Percentiles rank a stretch among this genome's conserved stretches.
phyloP scores from a whole-genome alignment of 2,329 filamentous ascomycete genomes.

The Fusarium armeniacum region DNA sequence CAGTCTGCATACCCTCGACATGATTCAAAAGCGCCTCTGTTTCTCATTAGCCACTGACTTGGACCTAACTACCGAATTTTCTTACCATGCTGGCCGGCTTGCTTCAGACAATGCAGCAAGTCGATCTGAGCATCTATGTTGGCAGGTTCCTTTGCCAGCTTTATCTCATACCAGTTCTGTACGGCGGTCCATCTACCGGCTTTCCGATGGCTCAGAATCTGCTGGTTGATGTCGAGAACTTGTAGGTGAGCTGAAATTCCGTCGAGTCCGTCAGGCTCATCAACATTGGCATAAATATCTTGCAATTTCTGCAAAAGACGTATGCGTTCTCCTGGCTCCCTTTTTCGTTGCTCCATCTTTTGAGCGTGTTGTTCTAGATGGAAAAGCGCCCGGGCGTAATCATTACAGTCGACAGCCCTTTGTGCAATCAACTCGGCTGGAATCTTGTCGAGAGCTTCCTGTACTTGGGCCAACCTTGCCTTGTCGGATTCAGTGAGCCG shows the following conservation, averaged over 20 bases:
- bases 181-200: constrained; percentile 94
- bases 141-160: constrained; percentile 82
- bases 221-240: constrained; percentile 91
- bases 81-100: constrained; percentile 93
- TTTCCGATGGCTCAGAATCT: constrained; percentile 92
- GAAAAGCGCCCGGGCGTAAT: constrained; percentile 91
- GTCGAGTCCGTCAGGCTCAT: constrained; percentile 96
- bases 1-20: constrained; percentile 79
- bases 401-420: constrained; percentile 92
- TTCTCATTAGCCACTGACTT: constrained; percentile 41
- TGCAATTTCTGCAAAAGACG: constrained; percentile 83
- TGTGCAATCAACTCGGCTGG: constrained; percentile 81
- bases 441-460: constrained; percentile 70
- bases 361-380: constrained; percentile 92
- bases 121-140: constrained; percentile 85
- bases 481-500: constrained; percentile 58
- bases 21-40: constrained; percentile 88
- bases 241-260: constrained; percentile 91
- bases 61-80: constrained; percentile 55
- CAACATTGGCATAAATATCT: constrained; percentile 96
- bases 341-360: constrained; percentile 61
- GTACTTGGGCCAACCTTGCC: constrained; percentile 64
- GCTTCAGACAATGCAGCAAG: constrained; percentile 87
- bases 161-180: constrained; percentile 97
- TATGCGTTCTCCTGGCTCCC: constrained; percentile 67